A percentile compares a stretch with the other conserved stretches of the same genome.
These are phyloP conservation scores for Cyanodermella asteris DNA, from an alignment of 2,329 filamentous ascomycete genomes.

Conservation along the genomic window DNA sequence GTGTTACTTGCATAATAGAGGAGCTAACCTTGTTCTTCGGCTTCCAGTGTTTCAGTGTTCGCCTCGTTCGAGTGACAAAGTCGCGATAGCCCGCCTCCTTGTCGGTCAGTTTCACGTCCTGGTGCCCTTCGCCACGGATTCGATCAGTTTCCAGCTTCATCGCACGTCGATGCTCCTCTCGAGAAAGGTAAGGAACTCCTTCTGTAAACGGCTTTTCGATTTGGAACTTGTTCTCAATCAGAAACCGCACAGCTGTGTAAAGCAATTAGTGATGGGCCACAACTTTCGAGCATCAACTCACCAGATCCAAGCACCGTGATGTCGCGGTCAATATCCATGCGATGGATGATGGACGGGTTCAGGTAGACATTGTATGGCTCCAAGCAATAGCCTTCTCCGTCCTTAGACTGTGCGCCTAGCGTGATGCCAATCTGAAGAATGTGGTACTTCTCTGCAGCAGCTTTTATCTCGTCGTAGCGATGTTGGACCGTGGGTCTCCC, in stretches of 20 bases:
- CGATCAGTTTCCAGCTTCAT: too few relatives aligned
- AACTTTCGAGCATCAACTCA: conserved; percentile 10
- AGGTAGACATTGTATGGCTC: conserved; percentile 44
- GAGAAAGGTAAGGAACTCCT: conserved; percentile 41
- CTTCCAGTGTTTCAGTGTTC: too few relatives aligned
- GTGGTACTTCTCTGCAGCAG: conserved; percentile 38
- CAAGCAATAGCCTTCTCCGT: conserved; percentile 31
- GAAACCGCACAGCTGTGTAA: conserved; percentile 34
- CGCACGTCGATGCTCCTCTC: conserved; percentile 37
- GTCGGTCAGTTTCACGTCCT: too few relatives aligned
- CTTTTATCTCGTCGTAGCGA: conserved; percentile 37
- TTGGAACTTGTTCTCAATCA: conserved; percentile 35
- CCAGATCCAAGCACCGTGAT: conserved; percentile 35
- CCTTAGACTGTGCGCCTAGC: conserved; percentile 34
- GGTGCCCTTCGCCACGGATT: too few relatives aligned
- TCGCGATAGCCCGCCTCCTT: too few relatives aligned
- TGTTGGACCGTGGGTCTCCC: conserved; percentile 33
- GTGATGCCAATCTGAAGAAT: conserved; percentile 47
- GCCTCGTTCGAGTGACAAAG: too few relatives aligned
- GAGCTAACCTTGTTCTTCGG: too few relatives aligned
- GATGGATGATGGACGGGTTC: conserved; percentile 30
- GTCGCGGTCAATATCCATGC: conserved; percentile 35
- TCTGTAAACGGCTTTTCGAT: conserved; percentile 31
- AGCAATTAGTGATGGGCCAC: conserved; percentile 9
- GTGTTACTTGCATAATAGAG: too few relatives aligned